Conservation (phyloP, 805 yeast species). For the Blastobotrys robertii region DNA sequence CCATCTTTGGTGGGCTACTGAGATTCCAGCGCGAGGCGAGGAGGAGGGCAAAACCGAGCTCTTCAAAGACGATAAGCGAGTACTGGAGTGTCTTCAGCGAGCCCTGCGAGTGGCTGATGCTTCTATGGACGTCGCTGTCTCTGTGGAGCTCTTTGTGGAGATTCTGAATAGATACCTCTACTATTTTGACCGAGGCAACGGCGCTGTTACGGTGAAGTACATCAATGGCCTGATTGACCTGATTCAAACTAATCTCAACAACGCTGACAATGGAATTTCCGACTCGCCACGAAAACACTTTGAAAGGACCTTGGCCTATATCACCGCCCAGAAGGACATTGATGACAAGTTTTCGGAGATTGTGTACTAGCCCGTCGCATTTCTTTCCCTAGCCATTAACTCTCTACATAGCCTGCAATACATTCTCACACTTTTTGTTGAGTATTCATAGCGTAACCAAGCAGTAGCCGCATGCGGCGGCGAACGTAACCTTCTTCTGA, state of each 20-base stretch:
- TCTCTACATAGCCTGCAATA: too few relatives aligned
- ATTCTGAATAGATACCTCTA: conserved; percentile 78
- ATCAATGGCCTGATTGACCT: conserved; percentile 81
- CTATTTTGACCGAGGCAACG: conserved; percentile 74
- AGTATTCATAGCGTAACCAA: too few relatives aligned
- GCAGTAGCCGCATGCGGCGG: too few relatives aligned
- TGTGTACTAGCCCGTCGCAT: conserved; percentile 3
- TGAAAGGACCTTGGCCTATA: conserved; percentile 61
- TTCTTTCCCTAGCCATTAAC: too few relatives aligned
- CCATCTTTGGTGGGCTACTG: conserved; percentile 91
- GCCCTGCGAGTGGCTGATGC: conserved; percentile 86
- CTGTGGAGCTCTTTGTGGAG: conserved; percentile 79
- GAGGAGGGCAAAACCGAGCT: conserved; percentile 34
- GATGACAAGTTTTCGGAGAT: conserved; percentile 62
- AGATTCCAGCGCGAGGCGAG: conserved; percentile 39
- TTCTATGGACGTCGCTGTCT: conserved; percentile 71
- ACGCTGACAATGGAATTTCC: conserved; percentile 24
- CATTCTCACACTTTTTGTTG: too few relatives aligned
- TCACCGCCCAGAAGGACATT: conserved; percentile 53
- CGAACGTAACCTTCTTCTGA: too few relatives aligned
- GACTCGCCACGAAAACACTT: conserved; percentile 46
- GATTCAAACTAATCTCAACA: conserved; percentile 36
- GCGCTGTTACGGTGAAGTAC: conserved; percentile 56
- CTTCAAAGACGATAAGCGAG: conserved; percentile 54
- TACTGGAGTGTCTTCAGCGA: conserved; percentile 83